Percentiles rank a stretch among this genome's conserved stretches.
These are phyloP conservation scores for Solanum aculeatissimum DNA, from an alignment of 305 asterid genomes.

Conservation along the genomic window DNA sequence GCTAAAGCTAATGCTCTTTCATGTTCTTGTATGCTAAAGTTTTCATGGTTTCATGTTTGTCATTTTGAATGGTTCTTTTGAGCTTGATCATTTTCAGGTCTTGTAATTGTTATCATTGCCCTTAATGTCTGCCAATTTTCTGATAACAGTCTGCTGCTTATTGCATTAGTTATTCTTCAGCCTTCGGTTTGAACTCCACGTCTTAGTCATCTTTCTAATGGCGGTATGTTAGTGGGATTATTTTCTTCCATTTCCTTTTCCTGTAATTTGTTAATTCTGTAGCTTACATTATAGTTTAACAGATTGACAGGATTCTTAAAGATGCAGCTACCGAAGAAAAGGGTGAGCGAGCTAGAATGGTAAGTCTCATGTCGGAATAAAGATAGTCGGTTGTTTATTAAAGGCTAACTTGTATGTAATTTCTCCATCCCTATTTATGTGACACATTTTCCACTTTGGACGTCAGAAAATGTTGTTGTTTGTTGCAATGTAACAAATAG, in stretches of 20 bases:
- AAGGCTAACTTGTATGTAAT: neutral
- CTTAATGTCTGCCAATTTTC: neutral
- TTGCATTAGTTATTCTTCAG: neutral
- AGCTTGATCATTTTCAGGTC: neutral
- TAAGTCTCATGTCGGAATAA: slow-evolving; percentile 15
- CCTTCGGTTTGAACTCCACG: neutral
- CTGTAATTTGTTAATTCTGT: neutral
- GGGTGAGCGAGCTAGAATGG: slow-evolving; percentile 98
- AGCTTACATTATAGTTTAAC: neutral
- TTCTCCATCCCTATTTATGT: neutral
- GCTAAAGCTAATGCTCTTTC: neutral
- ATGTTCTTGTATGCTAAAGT: neutral
- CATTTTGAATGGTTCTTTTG: neutral
- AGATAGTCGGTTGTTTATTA: neutral
- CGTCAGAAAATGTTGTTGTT: neutral
- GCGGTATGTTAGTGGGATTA: neutral
- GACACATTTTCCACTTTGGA: neutral
- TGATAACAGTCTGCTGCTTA: neutral
- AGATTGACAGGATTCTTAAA: slow-evolving; percentile 63
- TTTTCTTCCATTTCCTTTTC: neutral
- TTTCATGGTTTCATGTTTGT: neutral
- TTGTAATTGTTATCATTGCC: neutral
- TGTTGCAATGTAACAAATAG: neutral
- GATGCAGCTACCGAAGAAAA: slow-evolving; percentile 94
- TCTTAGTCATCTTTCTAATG: neutral